These are phyloP conservation scores for Cucumis hystrix DNA, from an alignment of 306 rosid species.

Conservation along the genomic window DNA sequence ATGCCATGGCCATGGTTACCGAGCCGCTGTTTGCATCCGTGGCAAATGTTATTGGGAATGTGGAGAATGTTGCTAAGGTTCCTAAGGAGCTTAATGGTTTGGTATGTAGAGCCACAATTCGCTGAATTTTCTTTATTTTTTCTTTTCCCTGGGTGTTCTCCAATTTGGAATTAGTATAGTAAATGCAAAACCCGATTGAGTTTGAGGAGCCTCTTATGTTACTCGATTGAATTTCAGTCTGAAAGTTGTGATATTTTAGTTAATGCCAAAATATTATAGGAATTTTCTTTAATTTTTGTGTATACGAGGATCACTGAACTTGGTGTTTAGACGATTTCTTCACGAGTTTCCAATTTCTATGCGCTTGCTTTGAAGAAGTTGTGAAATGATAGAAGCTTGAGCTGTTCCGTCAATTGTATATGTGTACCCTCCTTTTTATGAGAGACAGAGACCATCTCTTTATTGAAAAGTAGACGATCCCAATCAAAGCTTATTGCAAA, in stretches of 20 bases:
- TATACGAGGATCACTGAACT: background rate
- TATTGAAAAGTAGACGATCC: background rate
- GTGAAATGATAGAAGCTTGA: background rate
- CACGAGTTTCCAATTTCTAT: background rate
- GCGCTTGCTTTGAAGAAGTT: background rate
- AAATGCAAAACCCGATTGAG: background rate
- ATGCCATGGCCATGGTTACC: conserved; percentile 96
- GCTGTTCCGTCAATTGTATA: background rate
- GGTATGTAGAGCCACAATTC: conserved; percentile 29
- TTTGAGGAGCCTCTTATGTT: background rate
- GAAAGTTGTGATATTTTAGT: background rate
- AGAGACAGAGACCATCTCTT: background rate
- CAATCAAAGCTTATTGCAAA: background rate
- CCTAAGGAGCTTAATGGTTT: conserved; percentile 87
- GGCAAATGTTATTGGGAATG: conserved; percentile 67
- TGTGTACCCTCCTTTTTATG: background rate
- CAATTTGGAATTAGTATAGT: background rate
- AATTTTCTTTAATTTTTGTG: background rate
- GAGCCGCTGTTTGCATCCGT: conserved; percentile 91
- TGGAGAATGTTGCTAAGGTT: conserved; percentile 48
- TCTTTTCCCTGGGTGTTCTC: background rate
- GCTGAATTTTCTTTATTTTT: background rate
- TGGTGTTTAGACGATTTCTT: background rate
- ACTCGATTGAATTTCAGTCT: background rate
- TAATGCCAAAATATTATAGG: background rate